phyloP scores from a whole-genome alignment of 768 basidiomycete genomes.

The Leccinum boreale region DNA sequence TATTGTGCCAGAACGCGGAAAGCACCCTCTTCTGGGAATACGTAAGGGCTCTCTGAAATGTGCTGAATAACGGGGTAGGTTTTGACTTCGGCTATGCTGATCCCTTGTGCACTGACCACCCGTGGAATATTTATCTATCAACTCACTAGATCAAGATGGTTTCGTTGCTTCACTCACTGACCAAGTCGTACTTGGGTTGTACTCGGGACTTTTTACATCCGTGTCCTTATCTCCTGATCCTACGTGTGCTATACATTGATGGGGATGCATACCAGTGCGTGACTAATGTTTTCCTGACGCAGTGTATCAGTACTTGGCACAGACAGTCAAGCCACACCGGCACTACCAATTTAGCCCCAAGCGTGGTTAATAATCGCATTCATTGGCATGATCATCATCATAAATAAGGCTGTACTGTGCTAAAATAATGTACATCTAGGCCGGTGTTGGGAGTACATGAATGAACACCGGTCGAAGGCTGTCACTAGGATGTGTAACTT shows the following conservation, averaged over 20 bases:
- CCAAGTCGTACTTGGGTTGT: conserved; percentile 84
- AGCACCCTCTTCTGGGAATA: conserved; percentile 77
- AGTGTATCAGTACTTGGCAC: no score
- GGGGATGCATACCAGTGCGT: conserved; percentile 88
- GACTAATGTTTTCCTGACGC: conserved; percentile 29
- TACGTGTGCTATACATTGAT: conserved; percentile 92
- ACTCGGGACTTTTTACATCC: conserved; percentile 88
- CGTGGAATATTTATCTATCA: conserved; percentile 7
- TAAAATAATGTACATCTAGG: no score
- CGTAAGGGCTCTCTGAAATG: conserved; percentile 65
- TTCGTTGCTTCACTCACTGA: conserved; percentile 88
- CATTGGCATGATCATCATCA: no score
- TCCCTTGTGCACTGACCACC: background rate
- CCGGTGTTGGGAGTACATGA: no score
- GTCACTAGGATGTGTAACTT: no score
- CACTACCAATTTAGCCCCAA: no score
- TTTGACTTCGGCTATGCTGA: conserved; percentile 3
- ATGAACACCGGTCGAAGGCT: no score
- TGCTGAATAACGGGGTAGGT: conserved; percentile 73
- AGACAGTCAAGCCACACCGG: no score
- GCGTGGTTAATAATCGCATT: no score
- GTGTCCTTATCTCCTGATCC: conserved; percentile 84
- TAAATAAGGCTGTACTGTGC: no score
- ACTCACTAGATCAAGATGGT: conserved; percentile 73
- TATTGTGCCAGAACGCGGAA: conserved; percentile 65